Evolutionary conservation across 345 rosid genomes (phyloP).

Genomic region (Melaleuca alternifolia): DNA sequence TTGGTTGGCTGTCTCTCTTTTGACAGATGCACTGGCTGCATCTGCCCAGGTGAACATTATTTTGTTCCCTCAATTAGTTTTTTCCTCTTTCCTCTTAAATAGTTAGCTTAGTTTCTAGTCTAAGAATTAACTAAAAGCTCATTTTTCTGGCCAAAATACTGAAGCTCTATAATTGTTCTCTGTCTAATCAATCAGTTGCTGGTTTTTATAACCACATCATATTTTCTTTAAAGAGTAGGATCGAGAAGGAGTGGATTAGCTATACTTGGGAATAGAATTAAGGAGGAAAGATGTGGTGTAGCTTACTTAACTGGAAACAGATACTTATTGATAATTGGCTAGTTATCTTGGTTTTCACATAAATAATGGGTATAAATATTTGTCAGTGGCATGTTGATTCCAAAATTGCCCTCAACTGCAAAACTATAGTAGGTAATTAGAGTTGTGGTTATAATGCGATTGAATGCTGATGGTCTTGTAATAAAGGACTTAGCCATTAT

Average conservation of each 20-base stretch:
- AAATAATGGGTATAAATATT: not conserved
- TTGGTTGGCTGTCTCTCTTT: slow-evolving; percentile 96
- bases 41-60: slow-evolving; percentile 64
- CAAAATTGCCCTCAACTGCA: not conserved
- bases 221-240: not conserved
- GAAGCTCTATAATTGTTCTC: not conserved
- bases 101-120: not conserved
- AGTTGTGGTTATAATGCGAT: too few relatives aligned
- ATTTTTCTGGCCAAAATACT: not conserved
- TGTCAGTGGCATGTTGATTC: not conserved
- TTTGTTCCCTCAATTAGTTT: not conserved
- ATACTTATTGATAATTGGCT: not conserved
- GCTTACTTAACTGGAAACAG: not conserved
- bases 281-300: not conserved
- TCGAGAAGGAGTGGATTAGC: not conserved
- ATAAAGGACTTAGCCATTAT: too few relatives aligned
- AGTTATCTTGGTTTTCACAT: not conserved
- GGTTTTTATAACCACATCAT: not conserved
- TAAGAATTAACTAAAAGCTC: not conserved
- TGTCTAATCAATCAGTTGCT: not conserved
- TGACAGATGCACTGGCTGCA: slow-evolving; percentile 84
- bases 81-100: not conserved
- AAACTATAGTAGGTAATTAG: too few relatives aligned
- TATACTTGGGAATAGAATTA: not conserved
- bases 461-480: too few relatives aligned